phyloP scores from a whole-genome alignment of 2,329 filamentous ascomycete genomes.

The Orbilia ellipsospora region DNA sequence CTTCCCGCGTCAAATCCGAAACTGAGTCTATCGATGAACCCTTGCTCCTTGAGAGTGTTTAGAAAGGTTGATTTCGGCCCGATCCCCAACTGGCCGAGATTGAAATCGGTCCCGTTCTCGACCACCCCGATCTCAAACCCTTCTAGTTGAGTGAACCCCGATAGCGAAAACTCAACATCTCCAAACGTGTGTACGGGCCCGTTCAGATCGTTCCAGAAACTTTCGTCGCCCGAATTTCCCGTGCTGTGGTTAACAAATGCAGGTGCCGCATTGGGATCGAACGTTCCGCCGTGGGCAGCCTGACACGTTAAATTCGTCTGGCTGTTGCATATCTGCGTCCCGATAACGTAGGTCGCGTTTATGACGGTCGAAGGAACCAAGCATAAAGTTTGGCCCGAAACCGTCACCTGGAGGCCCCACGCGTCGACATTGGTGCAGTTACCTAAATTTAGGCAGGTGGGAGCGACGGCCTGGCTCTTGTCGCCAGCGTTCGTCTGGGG shows the following conservation, averaged over 20 bases:
- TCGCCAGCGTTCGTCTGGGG: neutral
- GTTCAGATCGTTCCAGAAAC: slow-evolving; percentile 47
- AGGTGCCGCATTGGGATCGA: slow-evolving; percentile 12
- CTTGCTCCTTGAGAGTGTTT: slow-evolving; percentile 35
- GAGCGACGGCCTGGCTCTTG: slow-evolving; percentile 14
- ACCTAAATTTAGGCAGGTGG: slow-evolving; percentile 44
- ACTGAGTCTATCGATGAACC: slow-evolving; percentile 34
- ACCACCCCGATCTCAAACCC: slow-evolving; percentile 47
- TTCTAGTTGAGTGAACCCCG: slow-evolving; percentile 43
- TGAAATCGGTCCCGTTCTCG: slow-evolving; percentile 43
- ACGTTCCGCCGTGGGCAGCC: slow-evolving; percentile 42
- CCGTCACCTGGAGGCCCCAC: slow-evolving; percentile 44
- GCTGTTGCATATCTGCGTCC: slow-evolving; percentile 47
- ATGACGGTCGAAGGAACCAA: slow-evolving; percentile 50
- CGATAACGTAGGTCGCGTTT: slow-evolving; percentile 44
- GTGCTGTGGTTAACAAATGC: slow-evolving; percentile 22
- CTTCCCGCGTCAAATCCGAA: slow-evolving; percentile 52
- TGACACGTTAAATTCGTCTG: slow-evolving; percentile 42
- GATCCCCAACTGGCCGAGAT: slow-evolving; percentile 44
- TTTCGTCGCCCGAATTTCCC: slow-evolving; percentile 19
- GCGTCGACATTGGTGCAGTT: slow-evolving; percentile 53
- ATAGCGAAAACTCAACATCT: slow-evolving; percentile 40
- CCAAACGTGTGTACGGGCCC: slow-evolving; percentile 42
- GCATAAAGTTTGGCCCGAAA: slow-evolving; percentile 39
- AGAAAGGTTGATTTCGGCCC: slow-evolving; percentile 42